Evolutionary conservation across 441 rosid species (phyloP).

Genomic region (Eruca vesicaria): DNA sequence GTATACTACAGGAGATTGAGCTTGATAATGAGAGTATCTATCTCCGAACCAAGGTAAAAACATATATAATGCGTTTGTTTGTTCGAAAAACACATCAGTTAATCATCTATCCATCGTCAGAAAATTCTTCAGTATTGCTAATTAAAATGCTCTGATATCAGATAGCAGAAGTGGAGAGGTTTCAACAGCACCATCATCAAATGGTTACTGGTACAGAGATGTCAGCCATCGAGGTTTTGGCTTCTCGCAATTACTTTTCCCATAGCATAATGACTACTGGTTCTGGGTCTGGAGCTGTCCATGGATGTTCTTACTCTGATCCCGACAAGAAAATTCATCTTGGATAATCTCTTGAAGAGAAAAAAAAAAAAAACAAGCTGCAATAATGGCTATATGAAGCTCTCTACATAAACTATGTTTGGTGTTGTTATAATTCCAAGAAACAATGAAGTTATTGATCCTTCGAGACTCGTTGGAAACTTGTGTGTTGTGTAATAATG

Average conservation of each 20-base stretch:
- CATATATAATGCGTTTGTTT: not conserved
- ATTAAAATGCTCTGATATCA: slow-evolving; percentile 18
- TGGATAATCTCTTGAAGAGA: slow-evolving; percentile 41
- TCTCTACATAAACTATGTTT: not conserved
- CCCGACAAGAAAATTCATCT: slow-evolving; percentile 80
- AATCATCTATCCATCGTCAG: not conserved
- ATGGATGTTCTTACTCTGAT: slow-evolving; percentile 47
- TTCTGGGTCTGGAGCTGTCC: slow-evolving; percentile 50
- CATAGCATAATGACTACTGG: slow-evolving; percentile 50
- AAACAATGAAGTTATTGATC: slow-evolving; percentile 24
- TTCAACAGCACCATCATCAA: slow-evolving; percentile 63
- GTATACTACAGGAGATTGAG: slow-evolving; percentile 64
- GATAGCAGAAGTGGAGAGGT: slow-evolving; percentile 87
- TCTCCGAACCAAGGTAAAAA: slow-evolving; percentile 73
- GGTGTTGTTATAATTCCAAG: not conserved
- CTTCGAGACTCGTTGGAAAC: slow-evolving; percentile 23
- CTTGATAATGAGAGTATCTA: slow-evolving; percentile 82
- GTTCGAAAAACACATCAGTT: not conserved
- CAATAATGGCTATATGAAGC: slow-evolving; percentile 5
- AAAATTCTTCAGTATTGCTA: not conserved
- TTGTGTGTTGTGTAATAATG: slow-evolving; percentile 14
- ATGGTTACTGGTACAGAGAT: slow-evolving; percentile 72
- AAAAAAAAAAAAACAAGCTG: not conserved
- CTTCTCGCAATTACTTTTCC: slow-evolving; percentile 86
- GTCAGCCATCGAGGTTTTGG: slow-evolving; percentile 75